Evolutionary conservation across 306 rosid species (phyloP).

Genomic region (Dicorynia guianensis): DNA sequence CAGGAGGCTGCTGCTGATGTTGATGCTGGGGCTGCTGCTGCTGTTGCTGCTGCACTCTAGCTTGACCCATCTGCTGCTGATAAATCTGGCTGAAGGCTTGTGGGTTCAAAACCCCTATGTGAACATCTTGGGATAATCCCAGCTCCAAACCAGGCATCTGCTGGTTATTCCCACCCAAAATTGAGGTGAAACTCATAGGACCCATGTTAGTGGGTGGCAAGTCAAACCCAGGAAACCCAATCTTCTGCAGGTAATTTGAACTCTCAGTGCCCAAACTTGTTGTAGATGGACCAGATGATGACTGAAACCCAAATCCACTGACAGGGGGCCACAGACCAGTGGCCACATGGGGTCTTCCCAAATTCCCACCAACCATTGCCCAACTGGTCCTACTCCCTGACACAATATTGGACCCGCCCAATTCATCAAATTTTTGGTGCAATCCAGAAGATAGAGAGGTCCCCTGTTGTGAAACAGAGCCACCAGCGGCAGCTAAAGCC

Average conservation of each 20-base stretch:
- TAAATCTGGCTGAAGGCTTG: slow-evolving; percentile 90
- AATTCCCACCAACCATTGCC: slow-evolving; percentile 74
- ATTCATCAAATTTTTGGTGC: slow-evolving; percentile 70
- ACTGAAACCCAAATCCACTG: slow-evolving; percentile 72
- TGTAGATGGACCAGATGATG: slow-evolving; percentile 66
- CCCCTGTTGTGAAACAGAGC: slow-evolving; percentile 68
- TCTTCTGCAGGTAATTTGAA: slow-evolving; percentile 78
- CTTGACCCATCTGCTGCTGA: slow-evolving; percentile 96
- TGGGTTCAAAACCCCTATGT: slow-evolving; percentile 85
- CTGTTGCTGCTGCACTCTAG: slow-evolving; percentile 68
- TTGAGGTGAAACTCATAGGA: slow-evolving; percentile 91
- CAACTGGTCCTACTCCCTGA: slow-evolving; percentile 80
- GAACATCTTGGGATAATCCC: slow-evolving; percentile 91
- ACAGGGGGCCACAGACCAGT: slow-evolving; percentile 79
- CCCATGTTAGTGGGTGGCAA: slow-evolving; percentile 72
- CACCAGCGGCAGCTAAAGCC: slow-evolving; percentile 74
- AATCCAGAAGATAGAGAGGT: slow-evolving; percentile 72
- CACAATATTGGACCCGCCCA: slow-evolving; percentile 69
- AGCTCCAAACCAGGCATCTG: slow-evolving; percentile 92
- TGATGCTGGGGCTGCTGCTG: slow-evolving; percentile 48
- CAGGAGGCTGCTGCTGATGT: slow-evolving; percentile 57
- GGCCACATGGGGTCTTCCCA: slow-evolving; percentile 85
- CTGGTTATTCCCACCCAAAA: slow-evolving; percentile 69
- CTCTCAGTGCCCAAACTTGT: slow-evolving; percentile 58
- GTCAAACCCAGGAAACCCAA: slow-evolving; percentile 87